phyloP scores from a whole-genome alignment of 1,284 basidiomycete genomes.

The Chiua sp. region DNA sequence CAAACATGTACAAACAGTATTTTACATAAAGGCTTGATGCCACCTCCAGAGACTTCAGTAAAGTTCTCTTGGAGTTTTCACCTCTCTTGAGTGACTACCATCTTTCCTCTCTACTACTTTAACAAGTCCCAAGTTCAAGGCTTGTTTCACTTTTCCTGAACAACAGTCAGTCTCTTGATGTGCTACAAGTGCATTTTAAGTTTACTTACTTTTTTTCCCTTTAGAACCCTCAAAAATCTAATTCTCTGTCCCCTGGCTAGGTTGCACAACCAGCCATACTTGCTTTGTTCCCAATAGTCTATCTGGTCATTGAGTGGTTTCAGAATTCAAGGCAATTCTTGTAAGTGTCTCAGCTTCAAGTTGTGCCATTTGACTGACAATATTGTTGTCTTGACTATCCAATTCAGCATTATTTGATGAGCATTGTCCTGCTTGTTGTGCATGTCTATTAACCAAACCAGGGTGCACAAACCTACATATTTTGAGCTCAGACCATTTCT shows the following conservation, averaged over 20 bases:
- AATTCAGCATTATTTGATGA: background rate
- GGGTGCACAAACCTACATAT: background rate
- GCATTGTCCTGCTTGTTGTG: background rate
- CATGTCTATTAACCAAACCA: background rate
- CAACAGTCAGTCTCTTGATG: background rate
- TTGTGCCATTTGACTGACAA: background rate
- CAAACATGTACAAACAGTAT: too few species aligned
- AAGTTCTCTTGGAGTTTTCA: too few species aligned
- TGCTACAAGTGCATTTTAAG: background rate
- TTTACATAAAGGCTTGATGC: too few species aligned
- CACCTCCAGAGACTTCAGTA: too few species aligned
- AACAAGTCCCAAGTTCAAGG: too few species aligned
- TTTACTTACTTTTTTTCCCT: background rate
- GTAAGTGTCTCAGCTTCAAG: background rate
- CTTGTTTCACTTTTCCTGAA: too few species aligned
- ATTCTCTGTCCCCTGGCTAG: background rate
- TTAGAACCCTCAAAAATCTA: background rate
- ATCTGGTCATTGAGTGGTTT: background rate
- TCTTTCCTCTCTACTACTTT: too few species aligned
- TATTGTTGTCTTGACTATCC: background rate
- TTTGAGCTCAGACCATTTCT: background rate
- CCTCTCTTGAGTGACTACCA: too few species aligned
- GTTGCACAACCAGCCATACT: background rate
- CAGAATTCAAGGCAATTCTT: background rate
- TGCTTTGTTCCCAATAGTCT: background rate